Conservation (phyloP, 192 early-diverging fungal species). For the Podila horticola region DNA sequence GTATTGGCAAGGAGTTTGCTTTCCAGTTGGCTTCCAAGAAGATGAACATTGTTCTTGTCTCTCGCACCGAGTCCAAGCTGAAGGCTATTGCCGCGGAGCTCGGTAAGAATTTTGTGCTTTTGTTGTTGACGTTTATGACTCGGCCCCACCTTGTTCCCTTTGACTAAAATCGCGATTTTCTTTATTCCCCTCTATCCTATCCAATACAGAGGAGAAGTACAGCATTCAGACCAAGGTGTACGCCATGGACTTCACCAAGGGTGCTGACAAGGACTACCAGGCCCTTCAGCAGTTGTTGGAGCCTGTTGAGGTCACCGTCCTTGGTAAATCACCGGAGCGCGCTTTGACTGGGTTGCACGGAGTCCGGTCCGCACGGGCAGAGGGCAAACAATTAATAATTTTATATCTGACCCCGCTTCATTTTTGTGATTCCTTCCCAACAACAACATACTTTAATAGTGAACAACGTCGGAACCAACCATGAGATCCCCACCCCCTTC, state of each 20-base stretch:
- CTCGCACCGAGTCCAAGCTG: constrained; percentile 86
- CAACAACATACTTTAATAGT: constrained; percentile 57
- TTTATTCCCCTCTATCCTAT: neutral
- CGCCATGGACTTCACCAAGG: constrained; percentile 85
- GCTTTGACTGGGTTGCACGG: constrained; percentile 16
- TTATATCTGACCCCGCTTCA: neutral
- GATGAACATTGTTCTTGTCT: constrained; percentile 87
- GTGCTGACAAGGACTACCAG: constrained; percentile 71
- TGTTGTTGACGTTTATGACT: neutral
- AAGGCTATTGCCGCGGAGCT: constrained; percentile 77
- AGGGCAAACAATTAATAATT: constrained; percentile 14
- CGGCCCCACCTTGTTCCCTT: neutral
- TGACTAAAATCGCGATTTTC: neutral
- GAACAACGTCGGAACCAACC: constrained; percentile 96
- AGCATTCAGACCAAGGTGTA: constrained; percentile 72
- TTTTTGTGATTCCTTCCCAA: neutral
- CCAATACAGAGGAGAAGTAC: constrained; percentile 54
- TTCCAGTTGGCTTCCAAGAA: constrained; percentile 84
- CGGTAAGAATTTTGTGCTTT: constrained; percentile 42
- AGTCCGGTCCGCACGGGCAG: neutral
- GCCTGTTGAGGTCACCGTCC: constrained; percentile 66
- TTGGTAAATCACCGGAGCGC: constrained; percentile 53
- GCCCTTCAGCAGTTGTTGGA: constrained; percentile 68
- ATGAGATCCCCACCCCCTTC: constrained; percentile 91
- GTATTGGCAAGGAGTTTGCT: constrained; percentile 96